Percentiles rank a stretch among this genome's conserved stretches.
These are phyloP conservation scores for Nicotiana sylvestris DNA, from an alignment of 257 asterid species.

Conservation along the genomic window DNA sequence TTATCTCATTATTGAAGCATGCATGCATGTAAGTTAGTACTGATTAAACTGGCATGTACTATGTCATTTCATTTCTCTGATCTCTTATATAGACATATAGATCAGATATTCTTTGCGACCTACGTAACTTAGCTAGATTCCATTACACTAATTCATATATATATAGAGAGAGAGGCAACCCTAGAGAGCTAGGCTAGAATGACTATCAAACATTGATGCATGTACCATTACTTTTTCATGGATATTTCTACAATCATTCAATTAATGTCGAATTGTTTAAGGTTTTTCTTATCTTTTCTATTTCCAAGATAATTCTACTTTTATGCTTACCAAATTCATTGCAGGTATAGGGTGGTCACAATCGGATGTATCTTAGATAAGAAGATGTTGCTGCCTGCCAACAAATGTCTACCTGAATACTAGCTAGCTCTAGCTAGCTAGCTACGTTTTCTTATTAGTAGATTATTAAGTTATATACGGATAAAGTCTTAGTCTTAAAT, in stretches of 20 bases:
- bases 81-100: not conserved
- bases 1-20: not conserved
- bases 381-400: not conserved
- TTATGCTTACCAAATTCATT: not conserved
- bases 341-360: conserved; percentile 5
- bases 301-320: not conserved
- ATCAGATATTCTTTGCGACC: not conserved
- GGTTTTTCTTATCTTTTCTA: not conserved
- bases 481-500: not conserved
- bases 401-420: not conserved
- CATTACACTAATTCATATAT: not conserved
- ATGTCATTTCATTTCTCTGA: not conserved
- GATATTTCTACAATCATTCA: not conserved
- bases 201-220: not conserved
- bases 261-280: not conserved
- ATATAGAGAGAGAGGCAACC: not conserved
- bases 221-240: not conserved
- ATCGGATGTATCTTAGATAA: not conserved
- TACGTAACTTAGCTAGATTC: not conserved
- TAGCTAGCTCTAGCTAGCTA: not conserved
- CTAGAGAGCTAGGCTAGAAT: not conserved
- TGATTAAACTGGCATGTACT: not conserved
- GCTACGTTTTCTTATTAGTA: not conserved
- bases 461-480: not conserved
- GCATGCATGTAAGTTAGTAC: not conserved